Percentiles rank a stretch among this genome's conserved stretches.
Conservation (phyloP, 495 filamentous ascomycete species). For the Penicillium angulare region DNA sequence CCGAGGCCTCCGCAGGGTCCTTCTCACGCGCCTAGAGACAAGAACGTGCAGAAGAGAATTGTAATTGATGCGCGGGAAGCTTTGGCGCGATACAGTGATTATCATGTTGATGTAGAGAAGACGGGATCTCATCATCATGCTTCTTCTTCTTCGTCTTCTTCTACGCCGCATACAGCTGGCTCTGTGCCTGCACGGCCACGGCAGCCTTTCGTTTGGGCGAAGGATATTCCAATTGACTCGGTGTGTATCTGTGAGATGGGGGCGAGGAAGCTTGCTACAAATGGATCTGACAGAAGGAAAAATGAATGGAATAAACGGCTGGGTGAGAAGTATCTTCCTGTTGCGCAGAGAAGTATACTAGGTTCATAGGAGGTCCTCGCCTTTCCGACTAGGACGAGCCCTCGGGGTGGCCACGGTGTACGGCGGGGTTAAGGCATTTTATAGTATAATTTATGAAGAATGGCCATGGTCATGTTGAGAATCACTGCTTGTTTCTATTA, state of each 20-base stretch:
- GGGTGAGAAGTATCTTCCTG: slow-evolving; percentile 42
- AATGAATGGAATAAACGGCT: slow-evolving; percentile 30
- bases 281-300: slow-evolving; percentile 1
- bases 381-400: no score
- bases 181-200: neutral
- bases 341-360: slow-evolving; percentile 34
- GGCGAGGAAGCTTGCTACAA: slow-evolving; percentile 55
- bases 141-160: neutral
- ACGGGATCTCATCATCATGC: slow-evolving; percentile 9
- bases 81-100: slow-evolving; percentile 29
- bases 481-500: slow-evolving; percentile 7
- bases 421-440: no score
- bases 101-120: slow-evolving; percentile 30
- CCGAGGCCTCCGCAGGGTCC: slow-evolving; percentile 23
- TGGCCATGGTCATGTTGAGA: neutral
- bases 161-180: no score
- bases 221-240: slow-evolving; percentile 56
- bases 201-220: slow-evolving; percentile 57
- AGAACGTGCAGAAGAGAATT: slow-evolving; percentile 26
- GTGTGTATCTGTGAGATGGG: slow-evolving; percentile 78
- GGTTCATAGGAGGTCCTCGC: no score
- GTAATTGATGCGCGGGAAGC: slow-evolving; percentile 42
- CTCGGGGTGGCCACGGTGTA: no score
- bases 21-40: slow-evolving; percentile 21
- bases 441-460: neutral